A percentile compares a stretch with the other conserved stretches of the same genome.
These are phyloP conservation scores for Eucalyptus curtisii DNA, from an alignment of 345 rosid species.

Conservation along the genomic window DNA sequence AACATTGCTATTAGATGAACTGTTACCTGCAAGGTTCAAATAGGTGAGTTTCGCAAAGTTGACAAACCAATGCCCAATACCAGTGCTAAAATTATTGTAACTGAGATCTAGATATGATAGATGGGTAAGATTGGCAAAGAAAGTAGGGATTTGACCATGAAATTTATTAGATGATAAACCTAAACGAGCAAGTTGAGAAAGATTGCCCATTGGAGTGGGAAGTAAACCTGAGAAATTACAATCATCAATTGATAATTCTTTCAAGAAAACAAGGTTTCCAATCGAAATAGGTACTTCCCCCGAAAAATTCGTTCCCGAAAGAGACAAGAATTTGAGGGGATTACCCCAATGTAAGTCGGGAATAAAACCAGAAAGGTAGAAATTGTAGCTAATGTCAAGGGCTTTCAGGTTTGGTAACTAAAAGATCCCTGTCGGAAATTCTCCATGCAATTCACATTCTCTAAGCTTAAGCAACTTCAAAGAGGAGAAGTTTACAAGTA, in stretches of 20 bases:
- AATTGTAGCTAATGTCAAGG: fast-evolving
- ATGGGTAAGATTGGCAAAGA: background rate
- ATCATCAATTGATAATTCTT: fast-evolving
- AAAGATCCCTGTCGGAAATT: fast-evolving
- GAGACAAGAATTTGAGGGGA: fast-evolving
- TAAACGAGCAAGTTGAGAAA: background rate
- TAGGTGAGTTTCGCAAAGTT: fast-evolving
- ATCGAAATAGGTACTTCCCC: background rate
- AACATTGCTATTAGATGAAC: background rate
- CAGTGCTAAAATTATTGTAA: fast-evolving
- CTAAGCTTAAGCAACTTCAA: fast-evolving
- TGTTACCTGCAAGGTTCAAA: background rate
- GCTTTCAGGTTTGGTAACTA: fast-evolving
- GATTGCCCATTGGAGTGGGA: background rate
- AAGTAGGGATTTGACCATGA: background rate
- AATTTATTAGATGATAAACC: fast-evolving
- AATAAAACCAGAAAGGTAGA: fast-evolving
- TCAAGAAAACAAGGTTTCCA: background rate
- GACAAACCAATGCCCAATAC: background rate
- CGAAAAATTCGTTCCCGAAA: fast-evolving
- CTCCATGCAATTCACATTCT: fast-evolving
- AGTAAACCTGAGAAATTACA: background rate
- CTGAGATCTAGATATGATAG: background rate
- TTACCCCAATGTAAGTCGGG: fast-evolving
- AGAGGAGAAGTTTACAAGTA: background rate